Evolutionary conservation across 257 asterid genomes (phyloP), one percentile per base, ranked within the genome.

Genomic region (Gentiana macrophylla): DNA sequence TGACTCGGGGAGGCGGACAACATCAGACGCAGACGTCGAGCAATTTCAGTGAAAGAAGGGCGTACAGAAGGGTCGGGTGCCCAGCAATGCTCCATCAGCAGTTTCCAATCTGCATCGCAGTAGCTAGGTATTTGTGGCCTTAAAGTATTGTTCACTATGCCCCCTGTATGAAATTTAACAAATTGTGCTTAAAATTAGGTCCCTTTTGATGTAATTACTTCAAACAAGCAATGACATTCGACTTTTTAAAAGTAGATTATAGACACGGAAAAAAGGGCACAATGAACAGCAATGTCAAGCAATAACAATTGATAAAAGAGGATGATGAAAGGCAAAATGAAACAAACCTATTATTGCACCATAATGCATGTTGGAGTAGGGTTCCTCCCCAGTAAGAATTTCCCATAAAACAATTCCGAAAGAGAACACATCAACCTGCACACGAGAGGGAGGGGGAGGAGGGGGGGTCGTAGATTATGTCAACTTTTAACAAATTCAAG

Each of bases 71-170:
- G 95, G 55, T 89, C 94, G 0, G 97, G 97, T 5, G 97, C 94
- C 97, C 97, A 89, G 34, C 97, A 89, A 56, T 83, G 95, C 72
- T 89, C 97, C 97, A 89, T 89, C 55, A 89, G 81, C 72, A 78
- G 12, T 69, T 77, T 75, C 95, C 97, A 89, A 34, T 83, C 94
- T 0, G 83, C 61, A 35, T 83, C 97, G 12, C 97, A 89, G 52
- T 54, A 79, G 76, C 84, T 78, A 2, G 95, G 95, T 57, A 89
- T 81, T 4, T 67, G 80, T 50, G 95, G 97, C 65, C 95, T 73
- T 76, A 89, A 67, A 13, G 86, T 86, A 81, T 89, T 89, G 56
- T 78, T 89, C 44, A 89, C 97, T 33, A 89, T 89, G 55, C 97
- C 97, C 38, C 97, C 97, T 89, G 84, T 36, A 57, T 49, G 51